Evolutionary conservation across 805 yeast species (phyloP).

Genomic region (Yarrowia porcina): DNA sequence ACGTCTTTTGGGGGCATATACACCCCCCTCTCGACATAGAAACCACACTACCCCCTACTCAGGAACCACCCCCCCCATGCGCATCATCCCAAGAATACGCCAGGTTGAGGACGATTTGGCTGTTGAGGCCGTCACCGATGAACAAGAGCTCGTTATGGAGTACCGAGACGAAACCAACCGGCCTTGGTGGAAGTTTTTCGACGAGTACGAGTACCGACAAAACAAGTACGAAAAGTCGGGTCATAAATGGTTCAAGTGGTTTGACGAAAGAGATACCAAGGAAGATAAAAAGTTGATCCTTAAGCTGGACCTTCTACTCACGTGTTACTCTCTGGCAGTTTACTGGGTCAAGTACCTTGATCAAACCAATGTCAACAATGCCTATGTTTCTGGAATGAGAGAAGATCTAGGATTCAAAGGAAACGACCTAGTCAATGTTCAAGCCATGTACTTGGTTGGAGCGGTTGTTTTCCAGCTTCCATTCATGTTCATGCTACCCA

Average conservation of each 20-base stretch:
- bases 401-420: slow-evolving; percentile 57
- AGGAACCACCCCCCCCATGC: too few species aligned
- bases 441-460: slow-evolving; percentile 58
- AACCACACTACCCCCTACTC: too few species aligned
- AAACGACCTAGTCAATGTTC: slow-evolving; percentile 58
- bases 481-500: slow-evolving; percentile 54
- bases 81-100: background rate
- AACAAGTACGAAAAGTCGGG: slow-evolving; percentile 36
- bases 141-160: slow-evolving; percentile 2
- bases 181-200: slow-evolving; percentile 44
- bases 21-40: too few species aligned
- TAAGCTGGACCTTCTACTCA: slow-evolving; percentile 55
- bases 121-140: background rate
- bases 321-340: slow-evolving; percentile 55
- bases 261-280: slow-evolving; percentile 48
- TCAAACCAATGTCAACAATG: slow-evolving; percentile 57
- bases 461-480: slow-evolving; percentile 61
- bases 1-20: too few species aligned
- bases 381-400: slow-evolving; percentile 62
- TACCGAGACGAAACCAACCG: slow-evolving; percentile 31
- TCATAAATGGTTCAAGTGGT: slow-evolving; percentile 56
- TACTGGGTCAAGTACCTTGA: slow-evolving; percentile 71
- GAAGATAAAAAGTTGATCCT: slow-evolving; percentile 47
- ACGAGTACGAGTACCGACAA: slow-evolving; percentile 59
- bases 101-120: background rate